These are phyloP conservation scores for Coprinopsis strossmayeri DNA, from an alignment of 768 basidiomycete genomes.

Conservation along the genomic window DNA sequence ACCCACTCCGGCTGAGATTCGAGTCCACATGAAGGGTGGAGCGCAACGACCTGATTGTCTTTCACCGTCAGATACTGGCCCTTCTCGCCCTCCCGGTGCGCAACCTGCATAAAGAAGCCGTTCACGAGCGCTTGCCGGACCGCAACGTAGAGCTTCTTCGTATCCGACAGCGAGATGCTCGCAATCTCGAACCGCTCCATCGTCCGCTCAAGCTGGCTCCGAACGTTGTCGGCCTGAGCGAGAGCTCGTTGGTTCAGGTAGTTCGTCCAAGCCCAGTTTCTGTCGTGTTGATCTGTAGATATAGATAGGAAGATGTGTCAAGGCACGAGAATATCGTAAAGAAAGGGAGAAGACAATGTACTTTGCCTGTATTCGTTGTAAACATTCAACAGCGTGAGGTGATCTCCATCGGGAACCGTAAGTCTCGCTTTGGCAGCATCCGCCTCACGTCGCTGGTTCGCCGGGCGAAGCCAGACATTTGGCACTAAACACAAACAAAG, in stretches of 20 bases:
- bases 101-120: conserved; percentile 98
- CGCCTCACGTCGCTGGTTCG: conserved; percentile 82
- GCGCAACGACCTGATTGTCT: conserved; percentile 80
- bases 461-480: conserved; percentile 91
- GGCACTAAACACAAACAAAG: conserved; percentile 76
- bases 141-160: conserved; percentile 63
- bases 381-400: conserved; percentile 89
- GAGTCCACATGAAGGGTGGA: conserved; percentile 82
- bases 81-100: conserved; percentile 91
- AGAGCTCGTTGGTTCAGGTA: conserved; percentile 82
- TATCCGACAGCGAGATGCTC: conserved; percentile 59
- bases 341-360: conserved; percentile 39
- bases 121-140: conserved; percentile 81
- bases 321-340: too few species aligned
- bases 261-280: conserved; percentile 87
- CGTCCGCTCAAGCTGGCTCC: conserved; percentile 76
- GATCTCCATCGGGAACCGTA: conserved; percentile 93
- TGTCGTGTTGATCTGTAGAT: conserved; percentile 62
- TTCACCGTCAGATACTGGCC: conserved; percentile 86
- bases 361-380: conserved; percentile 89
- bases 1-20: conserved; percentile 87
- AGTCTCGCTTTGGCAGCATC: conserved; percentile 87
- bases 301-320: not conserved
- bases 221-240: conserved; percentile 89
- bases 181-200: conserved; percentile 92